These are phyloP conservation scores for Dalbergia oliveri DNA, from an alignment of 306 rosid genomes.

Conservation along the genomic window DNA sequence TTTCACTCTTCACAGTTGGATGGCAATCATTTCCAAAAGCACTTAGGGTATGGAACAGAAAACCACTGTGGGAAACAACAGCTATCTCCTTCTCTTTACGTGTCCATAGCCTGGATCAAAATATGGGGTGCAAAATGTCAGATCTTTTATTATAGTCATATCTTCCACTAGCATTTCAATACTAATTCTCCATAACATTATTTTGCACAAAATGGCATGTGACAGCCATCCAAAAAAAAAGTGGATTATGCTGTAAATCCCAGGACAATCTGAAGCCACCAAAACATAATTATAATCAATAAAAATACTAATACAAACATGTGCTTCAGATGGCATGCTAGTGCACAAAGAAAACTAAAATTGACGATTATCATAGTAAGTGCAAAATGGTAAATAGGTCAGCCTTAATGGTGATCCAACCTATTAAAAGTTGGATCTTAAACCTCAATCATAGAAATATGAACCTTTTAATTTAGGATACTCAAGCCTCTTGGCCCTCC, in stretches of 20 bases:
- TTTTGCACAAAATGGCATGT: constrained; percentile 9
- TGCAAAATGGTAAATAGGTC: not conserved
- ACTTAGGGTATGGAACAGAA: constrained; percentile 69
- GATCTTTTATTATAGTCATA: constrained; percentile 26
- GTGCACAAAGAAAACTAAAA: constrained; percentile 4
- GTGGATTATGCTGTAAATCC: constrained; percentile 9
- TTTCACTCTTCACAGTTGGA: constrained; percentile 74
- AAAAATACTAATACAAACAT: not conserved
- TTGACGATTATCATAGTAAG: not conserved
- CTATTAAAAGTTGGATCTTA: not conserved
- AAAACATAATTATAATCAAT: constrained; percentile 20
- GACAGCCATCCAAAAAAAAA: constrained; percentile 15
- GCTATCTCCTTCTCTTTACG: constrained; percentile 94
- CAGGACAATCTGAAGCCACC: constrained; percentile 7
- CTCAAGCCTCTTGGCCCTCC: constrained; percentile 3
- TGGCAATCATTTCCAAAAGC: constrained; percentile 90
- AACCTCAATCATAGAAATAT: constrained; percentile 14
- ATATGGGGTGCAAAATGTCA: constrained; percentile 17
- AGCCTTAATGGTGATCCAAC: not conserved
- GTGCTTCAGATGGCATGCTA: constrained; percentile 28
- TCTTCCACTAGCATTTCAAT: not conserved
- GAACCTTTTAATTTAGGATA: constrained; percentile 2
- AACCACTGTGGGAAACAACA: constrained; percentile 81
- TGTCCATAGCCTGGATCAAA: constrained; percentile 85
- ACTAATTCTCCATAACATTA: constrained; percentile 9